Evolutionary conservation across 2,329 filamentous ascomycete species (phyloP), one percentile per base, ranked within the genome.

Genomic region (Talaromyces amestolkiae): DNA sequence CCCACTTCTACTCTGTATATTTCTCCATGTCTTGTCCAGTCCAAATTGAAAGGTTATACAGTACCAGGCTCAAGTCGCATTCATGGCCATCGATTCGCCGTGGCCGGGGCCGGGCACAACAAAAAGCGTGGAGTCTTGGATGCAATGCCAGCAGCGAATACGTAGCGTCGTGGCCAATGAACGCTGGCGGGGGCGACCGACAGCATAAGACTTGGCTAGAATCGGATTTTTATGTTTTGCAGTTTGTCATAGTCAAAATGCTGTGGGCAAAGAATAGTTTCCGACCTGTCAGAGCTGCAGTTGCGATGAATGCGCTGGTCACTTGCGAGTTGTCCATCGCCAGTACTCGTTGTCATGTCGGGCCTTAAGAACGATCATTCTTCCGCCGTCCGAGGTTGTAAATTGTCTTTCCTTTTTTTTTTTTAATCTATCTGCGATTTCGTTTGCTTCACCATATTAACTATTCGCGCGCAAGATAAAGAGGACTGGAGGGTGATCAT

Each of bases 241-340:
- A 39, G n/a, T 56, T 56, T 56, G 53, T 56, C 33, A 56, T 37
- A 37, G 53, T 56, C 33, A 39, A 22, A 54, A 54, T 35, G n/a
- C 33, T 56, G 53, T 39, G 53, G 53, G 53, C 33, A 56, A 56
- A 39, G 5, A 24, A 37, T 39, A 37, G n/a, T 24, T 37, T 45
- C 43, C 45, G 54, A 49, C 62, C 53, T 64, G 53, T 64, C 35
- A 63, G 59, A 60, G 64, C 59, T 66, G 64, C 65, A 66, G 65
- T 39, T 60, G 47, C 49, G 63, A 61, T 61, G 61, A 58, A 66
- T 66, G 65, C 61, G 65, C 65, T 66, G 65, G 65, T 66, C 65
- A 66, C 54, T 63, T 66, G 64, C 61, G 56, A 64, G 60, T 66
- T 66, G 65, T 66, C 53, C 43, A 22, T 19, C 53, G 54, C 47